Conservation (phyloP, 1,139 yeast genomes). For the Yamadazyma triangularis region DNA sequence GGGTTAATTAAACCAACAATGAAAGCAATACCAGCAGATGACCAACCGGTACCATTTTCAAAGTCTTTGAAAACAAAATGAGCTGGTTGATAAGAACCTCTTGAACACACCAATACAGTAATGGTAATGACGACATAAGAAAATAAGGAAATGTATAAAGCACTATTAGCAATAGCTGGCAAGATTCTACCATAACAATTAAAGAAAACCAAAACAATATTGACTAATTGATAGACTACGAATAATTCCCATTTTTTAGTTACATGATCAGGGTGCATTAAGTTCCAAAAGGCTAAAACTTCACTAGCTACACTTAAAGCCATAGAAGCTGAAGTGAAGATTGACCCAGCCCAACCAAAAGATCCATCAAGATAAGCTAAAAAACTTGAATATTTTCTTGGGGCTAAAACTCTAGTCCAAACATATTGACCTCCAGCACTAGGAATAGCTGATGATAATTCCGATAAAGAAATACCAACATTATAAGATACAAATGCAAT, state of each 20-base stretch:
- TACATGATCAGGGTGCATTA: slow-evolving; percentile 40
- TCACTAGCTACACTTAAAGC: slow-evolving; percentile 46
- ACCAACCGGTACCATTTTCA: slow-evolving; percentile 39
- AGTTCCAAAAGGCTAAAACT: slow-evolving; percentile 46
- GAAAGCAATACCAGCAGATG: slow-evolving; percentile 37
- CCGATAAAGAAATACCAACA: slow-evolving; percentile 41
- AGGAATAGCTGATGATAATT: slow-evolving; percentile 51
- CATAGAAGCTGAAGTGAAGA: slow-evolving; percentile 54
- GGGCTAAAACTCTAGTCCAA: slow-evolving; percentile 56
- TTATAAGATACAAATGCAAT: slow-evolving; percentile 45
- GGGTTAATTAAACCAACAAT: slow-evolving; percentile 42
- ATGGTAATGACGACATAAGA: slow-evolving; percentile 34
- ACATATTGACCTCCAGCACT: slow-evolving; percentile 59
- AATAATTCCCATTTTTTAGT: slow-evolving; percentile 50
- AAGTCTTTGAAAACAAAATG: slow-evolving; percentile 37
- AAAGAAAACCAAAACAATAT: slow-evolving; percentile 28
- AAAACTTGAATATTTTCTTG: slow-evolving; percentile 42
- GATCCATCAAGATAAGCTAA: slow-evolving; percentile 53
- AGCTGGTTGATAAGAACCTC: slow-evolving; percentile 32
- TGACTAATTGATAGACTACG: slow-evolving; percentile 41
- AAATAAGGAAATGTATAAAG: slow-evolving; percentile 32
- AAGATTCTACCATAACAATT: slow-evolving; percentile 36
- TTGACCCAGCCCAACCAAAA: slow-evolving; percentile 54
- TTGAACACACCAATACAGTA: slow-evolving; percentile 33
- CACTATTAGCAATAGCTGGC: slow-evolving; percentile 31